Evolutionary conservation across 305 asterid genomes (phyloP), one percentile per base, ranked within the genome.

Genomic region (Fraxinus velutina): DNA sequence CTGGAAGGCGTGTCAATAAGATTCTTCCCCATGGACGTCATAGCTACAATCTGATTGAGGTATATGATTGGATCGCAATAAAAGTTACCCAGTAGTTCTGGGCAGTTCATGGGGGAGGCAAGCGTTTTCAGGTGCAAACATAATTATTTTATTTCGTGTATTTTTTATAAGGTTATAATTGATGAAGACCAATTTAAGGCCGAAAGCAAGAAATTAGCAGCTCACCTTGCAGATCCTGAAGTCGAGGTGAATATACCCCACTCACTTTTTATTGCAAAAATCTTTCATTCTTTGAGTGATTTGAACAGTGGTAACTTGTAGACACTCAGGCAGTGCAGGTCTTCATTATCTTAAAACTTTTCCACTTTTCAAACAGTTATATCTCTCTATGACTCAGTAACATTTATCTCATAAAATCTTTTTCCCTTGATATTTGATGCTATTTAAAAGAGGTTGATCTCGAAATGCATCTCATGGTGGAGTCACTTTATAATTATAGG

Each of bases 211-310:
- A 96, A 92, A 84, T 85, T 94, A 79, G 97, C 89, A 29, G 97
- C 95, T 86, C 97, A 93, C 89, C 98, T 96, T 90, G 98, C 99
- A 80, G 98, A 96, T 88, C 98, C 99, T 39, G 98, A 96, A 90
- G 94, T 96, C 84, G 99, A 96, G 98, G 99, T 96, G 37, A 60
- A 88, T 66, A 74, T 77, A 77, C 74, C 77, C 42, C 79, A 80
- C 34, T 82, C 62, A 78, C 52, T 27, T 84, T 75, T 70, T 55
- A 68, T 70, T 37, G 76, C 50, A 70, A 19, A 76, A 78, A 66
- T 64, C 62, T 75, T 15, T 24, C 19, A 29, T 66, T 44, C 47
- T 79, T 70, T 81, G 82, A 36, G 66, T 81, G 73, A 75, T 75
- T 83, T 77, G 17, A 17, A 36, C 22, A 10, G 29, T 37, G 82